Conservation (phyloP, 345 rosid genomes). For the Citrus inodora region DNA sequence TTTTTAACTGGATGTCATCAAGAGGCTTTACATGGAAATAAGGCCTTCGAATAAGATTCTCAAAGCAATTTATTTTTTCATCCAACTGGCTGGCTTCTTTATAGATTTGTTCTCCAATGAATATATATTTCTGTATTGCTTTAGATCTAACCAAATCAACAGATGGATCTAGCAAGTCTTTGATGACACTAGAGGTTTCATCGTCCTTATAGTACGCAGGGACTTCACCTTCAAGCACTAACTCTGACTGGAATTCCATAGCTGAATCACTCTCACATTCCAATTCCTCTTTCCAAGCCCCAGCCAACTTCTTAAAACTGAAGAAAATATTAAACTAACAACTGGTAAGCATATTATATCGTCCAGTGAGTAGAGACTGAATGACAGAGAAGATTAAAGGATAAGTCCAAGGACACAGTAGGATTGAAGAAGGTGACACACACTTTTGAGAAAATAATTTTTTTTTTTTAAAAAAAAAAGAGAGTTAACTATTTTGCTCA, state of each 20-base stretch:
- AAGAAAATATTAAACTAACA: slow-evolving; percentile 14
- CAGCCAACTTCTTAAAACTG: slow-evolving; percentile 75
- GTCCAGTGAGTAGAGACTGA: neutral
- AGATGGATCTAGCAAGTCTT: slow-evolving; percentile 61
- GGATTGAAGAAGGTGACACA: slow-evolving; percentile 5
- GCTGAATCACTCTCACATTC: slow-evolving; percentile 28
- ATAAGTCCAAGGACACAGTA: neutral
- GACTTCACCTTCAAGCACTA: slow-evolving; percentile 37
- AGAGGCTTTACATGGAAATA: slow-evolving; percentile 79
- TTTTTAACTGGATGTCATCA: slow-evolving; percentile 56
- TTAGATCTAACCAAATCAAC: slow-evolving; percentile 39
- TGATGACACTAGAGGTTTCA: slow-evolving; percentile 46
- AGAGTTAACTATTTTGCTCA: neutral
- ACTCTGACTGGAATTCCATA: slow-evolving; percentile 33
- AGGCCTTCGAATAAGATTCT: slow-evolving; percentile 57
- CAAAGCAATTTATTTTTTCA: slow-evolving; percentile 58
- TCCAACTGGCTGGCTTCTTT: slow-evolving; percentile 45
- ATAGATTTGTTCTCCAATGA: slow-evolving; percentile 58
- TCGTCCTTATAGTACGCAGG: slow-evolving; percentile 37
- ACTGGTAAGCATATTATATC: neutral
- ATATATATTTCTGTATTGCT: slow-evolving; percentile 53
- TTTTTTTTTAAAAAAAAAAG: too few species aligned
- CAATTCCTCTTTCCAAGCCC: slow-evolving; percentile 56
- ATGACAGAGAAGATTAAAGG: neutral
- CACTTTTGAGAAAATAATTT: neutral